A percentile compares a stretch with the other conserved stretches of the same genome.
Evolutionary conservation across 2,329 filamentous ascomycete genomes (phyloP).

Genomic region (Colletotrichum phormii): DNA sequence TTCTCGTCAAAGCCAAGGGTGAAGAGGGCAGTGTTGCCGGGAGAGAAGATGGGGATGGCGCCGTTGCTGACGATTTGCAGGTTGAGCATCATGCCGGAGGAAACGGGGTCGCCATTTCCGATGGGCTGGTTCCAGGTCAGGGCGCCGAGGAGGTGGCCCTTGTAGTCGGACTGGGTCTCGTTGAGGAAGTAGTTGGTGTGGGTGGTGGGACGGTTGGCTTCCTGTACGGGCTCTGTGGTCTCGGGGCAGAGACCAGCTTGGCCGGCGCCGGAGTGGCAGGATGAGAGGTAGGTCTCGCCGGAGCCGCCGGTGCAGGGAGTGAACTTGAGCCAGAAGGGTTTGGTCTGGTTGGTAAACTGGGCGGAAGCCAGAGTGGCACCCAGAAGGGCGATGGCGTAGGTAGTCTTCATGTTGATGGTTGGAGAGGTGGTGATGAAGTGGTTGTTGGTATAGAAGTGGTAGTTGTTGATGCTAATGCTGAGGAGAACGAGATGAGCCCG

Average conservation of each 20-base stretch:
- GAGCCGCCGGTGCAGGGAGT: background rate
- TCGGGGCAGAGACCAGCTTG: constrained; percentile 33
- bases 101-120: constrained; percentile 12
- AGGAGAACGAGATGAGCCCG: background rate
- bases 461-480: background rate
- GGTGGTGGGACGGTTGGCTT: background rate
- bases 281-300: constrained; percentile 15
- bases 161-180: background rate
- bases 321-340: constrained; percentile 29
- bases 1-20: constrained; percentile 29
- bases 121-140: constrained; percentile 33
- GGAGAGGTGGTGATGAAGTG: background rate
- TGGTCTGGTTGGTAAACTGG: constrained; percentile 12
- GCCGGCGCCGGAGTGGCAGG: constrained; percentile 34
- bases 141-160: constrained; percentile 5
- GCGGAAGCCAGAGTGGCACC: constrained; percentile 16
- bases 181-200: constrained; percentile 24
- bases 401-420: constrained; percentile 23
- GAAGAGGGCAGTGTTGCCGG: constrained; percentile 6
- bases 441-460: background rate
- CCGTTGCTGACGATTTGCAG: constrained; percentile 27
- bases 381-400: constrained; percentile 7
- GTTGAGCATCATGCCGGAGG: constrained; percentile 9
- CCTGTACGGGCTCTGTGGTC: background rate
- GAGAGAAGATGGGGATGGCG: constrained; percentile 32